Evolutionary conservation across 805 yeast species (phyloP).

Genomic region (Metschnikowia lachancei): DNA sequence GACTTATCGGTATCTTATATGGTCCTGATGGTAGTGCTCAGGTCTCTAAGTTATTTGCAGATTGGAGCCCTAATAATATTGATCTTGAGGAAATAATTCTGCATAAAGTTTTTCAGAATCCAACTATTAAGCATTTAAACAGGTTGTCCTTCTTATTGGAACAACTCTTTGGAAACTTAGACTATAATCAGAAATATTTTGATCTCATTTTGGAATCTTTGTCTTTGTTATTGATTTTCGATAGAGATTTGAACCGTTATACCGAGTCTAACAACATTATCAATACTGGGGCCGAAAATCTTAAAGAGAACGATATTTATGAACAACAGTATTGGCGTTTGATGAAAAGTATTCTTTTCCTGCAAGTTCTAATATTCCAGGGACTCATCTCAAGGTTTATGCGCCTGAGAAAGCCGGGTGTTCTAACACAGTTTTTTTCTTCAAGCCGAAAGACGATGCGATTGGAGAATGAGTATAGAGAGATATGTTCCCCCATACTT

Average conservation of each 20-base stretch:
- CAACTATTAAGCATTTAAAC: constrained; percentile 49
- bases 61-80: constrained; percentile 11
- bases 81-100: constrained; percentile 14
- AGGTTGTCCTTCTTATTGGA: constrained; percentile 47
- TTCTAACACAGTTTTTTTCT: constrained; percentile 22
- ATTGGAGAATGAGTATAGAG: constrained; percentile 28
- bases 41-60: constrained; percentile 22
- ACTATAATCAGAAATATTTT: constrained; percentile 15
- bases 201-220: constrained; percentile 23
- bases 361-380: constrained; percentile 50
- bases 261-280: constrained; percentile 18
- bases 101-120: constrained; percentile 27
- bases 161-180: constrained; percentile 25
- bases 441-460: constrained; percentile 7
- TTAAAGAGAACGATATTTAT: constrained; percentile 12
- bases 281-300: constrained; percentile 6
- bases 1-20: constrained; percentile 22
- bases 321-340: constrained; percentile 36
- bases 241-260: constrained; percentile 21
- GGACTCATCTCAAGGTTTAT: constrained; percentile 43
- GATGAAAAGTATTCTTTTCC: constrained; percentile 44
- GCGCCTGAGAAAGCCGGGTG: constrained; percentile 18
- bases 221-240: constrained; percentile 28
- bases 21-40: constrained; percentile 15
- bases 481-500: constrained; percentile 32